These are phyloP conservation scores for Polytrichum formosum DNA, from an alignment of 225 moss, liverwort and hornwort species.

Conservation along the genomic window DNA sequence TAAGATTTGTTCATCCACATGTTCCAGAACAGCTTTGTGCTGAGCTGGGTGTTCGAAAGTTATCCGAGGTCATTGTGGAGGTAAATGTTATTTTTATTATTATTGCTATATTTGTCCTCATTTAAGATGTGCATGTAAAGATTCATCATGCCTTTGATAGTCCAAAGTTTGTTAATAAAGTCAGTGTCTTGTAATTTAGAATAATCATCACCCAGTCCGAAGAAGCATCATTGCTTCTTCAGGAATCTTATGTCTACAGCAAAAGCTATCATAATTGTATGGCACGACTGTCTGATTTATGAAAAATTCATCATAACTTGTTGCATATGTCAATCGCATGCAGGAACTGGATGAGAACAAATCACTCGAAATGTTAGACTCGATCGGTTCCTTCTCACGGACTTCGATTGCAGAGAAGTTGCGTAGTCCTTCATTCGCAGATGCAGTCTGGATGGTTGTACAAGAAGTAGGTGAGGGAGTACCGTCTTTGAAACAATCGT, in stretches of 20 bases:
- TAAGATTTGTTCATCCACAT: conserved; percentile 79
- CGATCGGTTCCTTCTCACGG: conserved; percentile 49
- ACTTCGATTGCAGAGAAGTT: conserved; percentile 60
- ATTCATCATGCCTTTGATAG: too few species aligned
- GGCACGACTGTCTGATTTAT: not conserved
- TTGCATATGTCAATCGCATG: conserved; percentile 3
- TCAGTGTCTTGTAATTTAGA: too few species aligned
- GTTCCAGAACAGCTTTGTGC: conserved; percentile 58
- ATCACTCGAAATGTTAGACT: conserved; percentile 66
- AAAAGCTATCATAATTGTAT: too few species aligned
- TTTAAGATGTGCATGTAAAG: too few species aligned
- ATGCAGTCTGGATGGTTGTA: conserved; percentile 68
- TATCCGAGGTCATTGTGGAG: conserved; percentile 82
- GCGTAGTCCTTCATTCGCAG: conserved; percentile 53
- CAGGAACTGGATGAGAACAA: conserved; percentile 78
- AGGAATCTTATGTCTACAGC: too few species aligned
- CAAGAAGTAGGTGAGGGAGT: conserved; percentile 61
- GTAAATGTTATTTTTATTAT: conserved; percentile 23
- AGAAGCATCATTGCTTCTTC: too few species aligned
- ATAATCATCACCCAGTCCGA: too few species aligned
- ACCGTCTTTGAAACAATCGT: conserved; percentile 41
- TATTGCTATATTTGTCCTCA: too few species aligned
- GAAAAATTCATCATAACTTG: not conserved
- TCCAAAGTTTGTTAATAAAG: too few species aligned
- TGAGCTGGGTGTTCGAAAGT: conserved; percentile 67